Percentiles rank a stretch among this genome's conserved stretches.
Evolutionary conservation across 495 filamentous ascomycete species (phyloP).

Genomic region (Podospora pseudocomata): DNA sequence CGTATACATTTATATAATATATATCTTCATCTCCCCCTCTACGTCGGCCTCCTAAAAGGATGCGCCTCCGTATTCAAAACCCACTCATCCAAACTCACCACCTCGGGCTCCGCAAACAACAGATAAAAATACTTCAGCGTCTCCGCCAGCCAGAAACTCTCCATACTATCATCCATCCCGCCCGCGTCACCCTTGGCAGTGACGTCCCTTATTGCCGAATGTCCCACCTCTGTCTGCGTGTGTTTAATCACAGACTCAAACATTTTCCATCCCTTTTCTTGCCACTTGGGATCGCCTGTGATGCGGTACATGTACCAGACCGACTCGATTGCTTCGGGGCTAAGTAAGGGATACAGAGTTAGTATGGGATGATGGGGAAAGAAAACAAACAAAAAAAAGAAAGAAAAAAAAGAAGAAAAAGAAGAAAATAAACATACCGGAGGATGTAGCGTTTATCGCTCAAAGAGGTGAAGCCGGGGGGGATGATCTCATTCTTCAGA

Average conservation of each 20-base stretch:
- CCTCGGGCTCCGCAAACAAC: slow-evolving; percentile 68
- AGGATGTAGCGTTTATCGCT: slow-evolving; percentile 66
- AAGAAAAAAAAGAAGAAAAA: neutral
- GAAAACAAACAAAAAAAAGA: neutral
- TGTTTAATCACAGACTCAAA: slow-evolving; percentile 67
- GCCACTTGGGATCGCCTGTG: slow-evolving; percentile 76
- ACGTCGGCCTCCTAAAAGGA: slow-evolving; percentile 50
- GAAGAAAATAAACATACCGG: slow-evolving; percentile 48
- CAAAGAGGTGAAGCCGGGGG: slow-evolving; percentile 63
- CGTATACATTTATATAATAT: too few species aligned
- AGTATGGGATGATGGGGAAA: slow-evolving; percentile 3
- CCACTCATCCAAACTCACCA: slow-evolving; percentile 80
- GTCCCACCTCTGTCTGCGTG: slow-evolving; percentile 63
- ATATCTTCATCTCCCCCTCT: too few species aligned
- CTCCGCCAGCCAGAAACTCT: slow-evolving; percentile 69
- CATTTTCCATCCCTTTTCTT: slow-evolving; percentile 87
- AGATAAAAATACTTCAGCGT: slow-evolving; percentile 94
- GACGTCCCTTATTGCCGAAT: slow-evolving; percentile 74
- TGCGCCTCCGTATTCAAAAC: slow-evolving; percentile 68
- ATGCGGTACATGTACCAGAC: slow-evolving; percentile 95
- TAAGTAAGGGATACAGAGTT: slow-evolving; percentile 32
- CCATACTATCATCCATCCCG: slow-evolving; percentile 48
- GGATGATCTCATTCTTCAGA: slow-evolving; percentile 60
- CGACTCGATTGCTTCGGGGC: slow-evolving; percentile 90
- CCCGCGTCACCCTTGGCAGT: slow-evolving; percentile 14